Conservation (phyloP, 2,329 filamentous ascomycete species). For the Thelonectria blattea region DNA sequence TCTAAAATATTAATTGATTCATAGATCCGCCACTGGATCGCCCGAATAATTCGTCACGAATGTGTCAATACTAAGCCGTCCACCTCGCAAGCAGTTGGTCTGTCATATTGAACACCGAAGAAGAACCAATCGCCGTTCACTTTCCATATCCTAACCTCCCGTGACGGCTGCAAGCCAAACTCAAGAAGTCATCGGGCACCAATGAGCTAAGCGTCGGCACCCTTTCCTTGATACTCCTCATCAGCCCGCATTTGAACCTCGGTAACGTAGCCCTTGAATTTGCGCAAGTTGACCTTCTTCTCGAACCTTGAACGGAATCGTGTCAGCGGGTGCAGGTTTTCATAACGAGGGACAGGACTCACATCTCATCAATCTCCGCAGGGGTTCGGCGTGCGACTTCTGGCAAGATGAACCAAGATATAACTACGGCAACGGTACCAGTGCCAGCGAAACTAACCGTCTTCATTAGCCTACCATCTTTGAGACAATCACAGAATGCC, state of each 20-base stretch:
- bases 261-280: conserved; percentile 21
- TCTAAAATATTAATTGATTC: no score
- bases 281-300: conserved; percentile 18
- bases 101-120: background rate
- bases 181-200: background rate
- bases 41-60: no score
- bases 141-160: background rate
- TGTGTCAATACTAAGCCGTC: background rate
- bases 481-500: conserved; percentile 28
- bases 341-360: conserved; percentile 24
- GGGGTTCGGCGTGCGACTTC: conserved; percentile 44
- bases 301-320: conserved; percentile 9
- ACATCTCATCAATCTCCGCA: conserved; percentile 48
- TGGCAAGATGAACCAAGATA: conserved; percentile 47
- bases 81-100: background rate
- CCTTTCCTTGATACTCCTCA: conserved; percentile 12
- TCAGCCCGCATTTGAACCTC: conserved; percentile 23
- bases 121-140: background rate
- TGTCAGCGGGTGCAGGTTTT: background rate
- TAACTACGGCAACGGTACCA: conserved; percentile 39
- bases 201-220: background rate
- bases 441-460: conserved; percentile 42
- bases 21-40: no score
- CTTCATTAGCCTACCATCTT: background rate
- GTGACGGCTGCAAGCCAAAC: background rate